phyloP scores from a whole-genome alignment of 2,329 filamentous ascomycete genomes.

The Penicillium crustosum region DNA sequence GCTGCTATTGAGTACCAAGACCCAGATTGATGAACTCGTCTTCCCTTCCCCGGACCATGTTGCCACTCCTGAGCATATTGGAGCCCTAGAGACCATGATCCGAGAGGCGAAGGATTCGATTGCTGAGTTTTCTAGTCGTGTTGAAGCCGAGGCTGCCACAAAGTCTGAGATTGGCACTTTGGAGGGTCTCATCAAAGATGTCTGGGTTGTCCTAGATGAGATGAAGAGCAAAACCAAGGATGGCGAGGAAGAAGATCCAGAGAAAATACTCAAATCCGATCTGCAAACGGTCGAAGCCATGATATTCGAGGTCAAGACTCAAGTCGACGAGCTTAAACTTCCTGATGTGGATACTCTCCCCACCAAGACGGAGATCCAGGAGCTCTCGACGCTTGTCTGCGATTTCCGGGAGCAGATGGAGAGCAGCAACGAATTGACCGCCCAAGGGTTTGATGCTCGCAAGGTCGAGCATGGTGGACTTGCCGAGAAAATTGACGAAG shows the following conservation, averaged over 20 bases:
- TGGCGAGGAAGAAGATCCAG: constrained; percentile 48
- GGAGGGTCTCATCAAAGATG: constrained; percentile 74
- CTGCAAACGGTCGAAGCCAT: constrained; percentile 77
- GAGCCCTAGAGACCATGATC: constrained; percentile 65
- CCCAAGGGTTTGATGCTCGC: constrained; percentile 77
- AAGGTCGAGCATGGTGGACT: constrained; percentile 80
- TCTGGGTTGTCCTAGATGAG: constrained; percentile 74
- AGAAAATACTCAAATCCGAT: constrained; percentile 76
- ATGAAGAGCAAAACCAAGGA: constrained; percentile 47
- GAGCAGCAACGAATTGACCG: constrained; percentile 68
- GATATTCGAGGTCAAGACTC: constrained; percentile 79
- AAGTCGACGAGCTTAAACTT: constrained; percentile 70
- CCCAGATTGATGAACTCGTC: constrained; percentile 76
- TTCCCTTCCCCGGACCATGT: constrained; percentile 64
- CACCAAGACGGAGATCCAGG: constrained; percentile 72
- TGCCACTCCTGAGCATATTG: constrained; percentile 62
- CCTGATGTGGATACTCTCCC: constrained; percentile 70
- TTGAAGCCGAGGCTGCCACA: constrained; percentile 67
- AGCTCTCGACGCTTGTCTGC: constrained; percentile 68
- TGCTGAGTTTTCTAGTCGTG: constrained; percentile 62
- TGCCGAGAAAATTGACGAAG: constrained; percentile 72
- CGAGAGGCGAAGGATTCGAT: constrained; percentile 74
- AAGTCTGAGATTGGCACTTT: constrained; percentile 77
- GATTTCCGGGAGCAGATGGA: constrained; percentile 66
- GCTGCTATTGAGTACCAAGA: constrained; percentile 84